These are phyloP conservation scores for Clarireedia monteithiana DNA, from an alignment of 2,329 filamentous ascomycete species.

Conservation along the genomic window DNA sequence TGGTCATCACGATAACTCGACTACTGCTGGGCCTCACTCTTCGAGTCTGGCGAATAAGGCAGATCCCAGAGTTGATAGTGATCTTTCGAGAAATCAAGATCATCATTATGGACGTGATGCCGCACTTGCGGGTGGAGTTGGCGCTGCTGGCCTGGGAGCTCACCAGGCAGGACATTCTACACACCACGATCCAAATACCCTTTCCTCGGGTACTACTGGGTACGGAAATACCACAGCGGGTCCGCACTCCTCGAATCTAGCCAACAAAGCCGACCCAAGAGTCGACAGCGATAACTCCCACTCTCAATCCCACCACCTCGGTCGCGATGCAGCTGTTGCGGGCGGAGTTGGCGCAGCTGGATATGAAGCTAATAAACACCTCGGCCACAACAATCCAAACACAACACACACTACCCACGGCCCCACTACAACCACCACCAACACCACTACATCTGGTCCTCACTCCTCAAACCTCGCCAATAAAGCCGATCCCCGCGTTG, in stretches of 20 bases:
- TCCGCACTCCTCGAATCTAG: constrained; percentile 30
- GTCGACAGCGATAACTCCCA: constrained; percentile 24
- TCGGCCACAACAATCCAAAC: not conserved
- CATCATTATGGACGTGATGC: constrained; percentile 16
- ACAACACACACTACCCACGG: too few relatives aligned
- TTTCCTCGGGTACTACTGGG: too few relatives aligned
- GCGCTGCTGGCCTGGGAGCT: not conserved
- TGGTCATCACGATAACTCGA: constrained; percentile 16
- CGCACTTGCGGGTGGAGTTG: constrained; percentile 10
- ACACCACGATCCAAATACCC: too few relatives aligned
- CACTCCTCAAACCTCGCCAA: constrained; percentile 32
- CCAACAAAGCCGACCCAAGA: constrained; percentile 34
- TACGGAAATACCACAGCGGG: constrained; percentile 26
- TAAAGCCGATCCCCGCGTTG: constrained; percentile 33
- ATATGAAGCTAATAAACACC: constrained; percentile 5
- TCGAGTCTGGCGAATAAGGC: constrained; percentile 33
- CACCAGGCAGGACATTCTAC: not conserved
- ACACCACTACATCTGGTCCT: constrained; percentile 28
- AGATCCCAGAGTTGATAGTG: constrained; percentile 32
- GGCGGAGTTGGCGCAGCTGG: constrained; percentile 8
- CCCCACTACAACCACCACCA: not conserved
- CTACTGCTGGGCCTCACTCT: constrained; percentile 29
- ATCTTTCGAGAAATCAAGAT: constrained; percentile 10
- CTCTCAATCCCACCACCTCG: constrained; percentile 15
- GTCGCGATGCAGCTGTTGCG: constrained; percentile 11